A percentile compares a stretch with the other conserved stretches of the same genome.
These are phyloP conservation scores for Aspergillus sp. DNA, from an alignment of 2,329 filamentous ascomycete genomes.

Conservation along the genomic window DNA sequence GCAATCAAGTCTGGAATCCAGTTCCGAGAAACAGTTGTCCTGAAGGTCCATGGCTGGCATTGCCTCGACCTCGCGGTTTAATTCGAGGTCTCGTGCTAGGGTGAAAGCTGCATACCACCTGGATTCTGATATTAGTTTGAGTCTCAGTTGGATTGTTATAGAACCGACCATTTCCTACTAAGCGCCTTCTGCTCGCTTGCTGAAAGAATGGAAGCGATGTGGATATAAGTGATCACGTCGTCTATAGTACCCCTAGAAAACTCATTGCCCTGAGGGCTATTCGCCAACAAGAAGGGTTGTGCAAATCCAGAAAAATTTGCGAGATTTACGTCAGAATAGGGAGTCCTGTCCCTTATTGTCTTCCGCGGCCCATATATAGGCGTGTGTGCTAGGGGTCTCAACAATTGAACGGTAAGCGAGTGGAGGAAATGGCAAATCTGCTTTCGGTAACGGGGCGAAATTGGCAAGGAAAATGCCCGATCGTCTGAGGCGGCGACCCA, in stretches of 20 bases:
- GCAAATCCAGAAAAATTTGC: conserved; percentile 63
- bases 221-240: conserved; percentile 89
- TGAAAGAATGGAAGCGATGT: conserved; percentile 87
- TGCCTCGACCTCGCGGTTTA: conserved; percentile 73
- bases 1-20: conserved; percentile 49
- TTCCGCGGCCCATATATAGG: not conserved
- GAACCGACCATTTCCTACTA: conserved; percentile 72
- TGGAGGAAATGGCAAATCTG: conserved; percentile 87
- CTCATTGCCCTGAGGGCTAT: conserved; percentile 58
- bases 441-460: conserved; percentile 78
- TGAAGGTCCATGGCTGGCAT: conserved; percentile 33
- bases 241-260: conserved; percentile 74
- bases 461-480: conserved; percentile 81
- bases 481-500: conserved; percentile 93
- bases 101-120: conserved; percentile 91
- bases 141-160: not conserved
- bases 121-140: conserved; percentile 1
- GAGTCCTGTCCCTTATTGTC: conserved; percentile 30
- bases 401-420: conserved; percentile 79
- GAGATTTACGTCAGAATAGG: conserved; percentile 52
- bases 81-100: conserved; percentile 81
- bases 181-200: conserved; percentile 93
- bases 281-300: conserved; percentile 74
- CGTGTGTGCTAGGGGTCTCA: conserved; percentile 82
- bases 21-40: conserved; percentile 34